Evolutionary conservation across 345 rosid species (phyloP), one percentile per base, ranked within the genome.

Genomic region (Linum trigynum): DNA sequence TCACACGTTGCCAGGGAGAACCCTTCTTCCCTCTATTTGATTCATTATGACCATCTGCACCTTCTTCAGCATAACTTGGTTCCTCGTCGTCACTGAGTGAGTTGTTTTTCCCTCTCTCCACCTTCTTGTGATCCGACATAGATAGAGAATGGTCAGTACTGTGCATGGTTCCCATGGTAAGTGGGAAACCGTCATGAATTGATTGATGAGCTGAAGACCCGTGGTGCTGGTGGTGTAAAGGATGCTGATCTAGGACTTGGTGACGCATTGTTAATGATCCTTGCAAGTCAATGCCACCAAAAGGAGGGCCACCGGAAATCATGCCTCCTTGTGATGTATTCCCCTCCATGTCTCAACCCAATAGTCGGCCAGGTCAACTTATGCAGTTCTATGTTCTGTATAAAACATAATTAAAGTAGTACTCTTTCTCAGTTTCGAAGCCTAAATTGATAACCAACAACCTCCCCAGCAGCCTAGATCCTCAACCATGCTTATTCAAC

Each of bases 1-100:
- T 92, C 59, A 92, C 96, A 55, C 98, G 77, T 58, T 88, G 96
- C 98, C 98, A 92, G 9, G 86, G 89, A 16, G 85, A 83, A 35
- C 82, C 94, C 67, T 87, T 90, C 72, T 75, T 75, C 57, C 88
- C 83, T 69, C 74, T 84, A 62, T 63, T 70, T 35, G 66, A 69
- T 37, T 88, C 91, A 65, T 78, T 79, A 38, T 72, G 85, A 43
- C 78, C 80, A 63, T 82, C 92, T 58, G 63, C 79, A 62, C 95
- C 86, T 41, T 89, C 97, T 72, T 89, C 98, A 0, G 75, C 75
- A 62, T 83, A 78, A 77, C 91, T 87, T 1, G 84, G 95, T 43
- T 89, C 98, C 59, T 92, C 98, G 6, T 89, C 98, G 37, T 89
- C 98, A 32, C 97, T 89, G n/a, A 73, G 73, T 0, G 83, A 70